A percentile compares a stretch with the other conserved stretches of the same genome.
phyloP scores from a whole-genome alignment of 2,329 filamentous ascomycete genomes.

The Bipolaris sorokiniana region DNA sequence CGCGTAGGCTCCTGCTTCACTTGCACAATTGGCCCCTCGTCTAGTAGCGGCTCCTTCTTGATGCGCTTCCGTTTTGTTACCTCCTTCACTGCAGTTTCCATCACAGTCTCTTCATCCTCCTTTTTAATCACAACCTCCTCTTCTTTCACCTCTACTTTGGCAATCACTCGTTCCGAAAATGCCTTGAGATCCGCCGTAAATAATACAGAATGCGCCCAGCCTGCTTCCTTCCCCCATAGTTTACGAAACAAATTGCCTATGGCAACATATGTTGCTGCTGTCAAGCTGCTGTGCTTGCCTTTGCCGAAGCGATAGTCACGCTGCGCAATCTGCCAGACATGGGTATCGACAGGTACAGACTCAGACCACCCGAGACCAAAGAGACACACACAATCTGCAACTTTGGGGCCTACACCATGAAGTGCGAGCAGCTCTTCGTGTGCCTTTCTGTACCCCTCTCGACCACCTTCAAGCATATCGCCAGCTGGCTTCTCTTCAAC shows the following conservation, averaged over 20 bases:
- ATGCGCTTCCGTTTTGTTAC: conserved; percentile 5
- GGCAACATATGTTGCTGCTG: conserved; percentile 85
- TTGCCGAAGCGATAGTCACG: conserved; percentile 93
- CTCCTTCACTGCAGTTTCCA: conserved; percentile 37
- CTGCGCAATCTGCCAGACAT: conserved; percentile 97
- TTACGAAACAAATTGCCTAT: conserved; percentile 87
- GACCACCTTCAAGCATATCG: conserved; percentile 57
- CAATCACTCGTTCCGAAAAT: conserved; percentile 72
- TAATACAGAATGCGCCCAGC: conserved; percentile 96
- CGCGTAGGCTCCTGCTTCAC: conserved; percentile 9
- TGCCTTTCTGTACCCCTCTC: conserved; percentile 75
- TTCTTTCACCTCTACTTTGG: conserved; percentile 57
- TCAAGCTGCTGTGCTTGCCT: conserved; percentile 82
- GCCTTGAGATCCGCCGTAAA: conserved; percentile 91
- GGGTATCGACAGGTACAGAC: conserved; percentile 93
- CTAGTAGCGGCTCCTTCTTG: conserved; percentile 2
- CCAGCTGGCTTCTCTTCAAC: conserved; percentile 52
- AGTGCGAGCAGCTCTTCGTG: conserved; percentile 80
- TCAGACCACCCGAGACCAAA: conserved; percentile 98
- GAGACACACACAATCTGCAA: conserved; percentile 93
- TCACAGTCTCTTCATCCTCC: conserved; percentile 31
- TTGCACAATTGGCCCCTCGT: neutral
- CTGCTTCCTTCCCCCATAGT: conserved; percentile 91
- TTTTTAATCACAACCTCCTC: conserved; percentile 48
- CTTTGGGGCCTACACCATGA: conserved; percentile 92